Evolutionary conservation across 805 yeast genomes (phyloP).

Genomic region (Metschnikowia similis): DNA sequence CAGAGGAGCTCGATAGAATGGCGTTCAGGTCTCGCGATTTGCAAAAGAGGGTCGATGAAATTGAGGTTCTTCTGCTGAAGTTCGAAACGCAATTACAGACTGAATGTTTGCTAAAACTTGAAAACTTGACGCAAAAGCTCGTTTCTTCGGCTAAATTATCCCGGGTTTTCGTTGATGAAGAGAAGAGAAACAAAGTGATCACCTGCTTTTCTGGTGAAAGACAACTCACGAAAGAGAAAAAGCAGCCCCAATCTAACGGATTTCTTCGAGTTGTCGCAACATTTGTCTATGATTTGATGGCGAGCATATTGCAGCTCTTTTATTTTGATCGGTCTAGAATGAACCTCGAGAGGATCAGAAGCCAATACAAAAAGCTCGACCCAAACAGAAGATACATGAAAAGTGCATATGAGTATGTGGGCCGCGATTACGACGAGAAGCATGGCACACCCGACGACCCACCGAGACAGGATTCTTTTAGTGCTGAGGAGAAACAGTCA

Average conservation of each 20-base stretch:
- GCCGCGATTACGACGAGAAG: conserved; percentile 11
- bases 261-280: conserved; percentile 12
- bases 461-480: conserved; percentile 5
- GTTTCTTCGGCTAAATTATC: conserved; percentile 29
- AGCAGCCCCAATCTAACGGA: not conserved
- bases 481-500: not conserved
- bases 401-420: conserved; percentile 31
- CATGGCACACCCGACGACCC: not conserved
- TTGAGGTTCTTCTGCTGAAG: conserved; percentile 30
- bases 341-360: conserved; percentile 40
- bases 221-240: conserved; percentile 6
- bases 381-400: conserved; percentile 37
- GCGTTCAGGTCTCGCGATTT: conserved; percentile 40
- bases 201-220: conserved; percentile 25
- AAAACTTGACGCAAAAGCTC: conserved; percentile 22
- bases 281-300: conserved; percentile 31
- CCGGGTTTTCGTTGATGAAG: conserved; percentile 24
- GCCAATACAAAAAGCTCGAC: conserved; percentile 36
- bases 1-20: conserved; percentile 34
- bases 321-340: conserved; percentile 38
- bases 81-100: conserved; percentile 27
- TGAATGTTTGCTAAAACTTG: conserved; percentile 25
- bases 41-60: conserved; percentile 35
- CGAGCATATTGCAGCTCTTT: conserved; percentile 30
- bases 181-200: conserved; percentile 27